Percentiles rank a stretch among this genome's conserved stretches.
These are phyloP conservation scores for Teratosphaeria zuluensis DNA, from an alignment of 2,329 filamentous ascomycete genomes.

Conservation along the genomic window DNA sequence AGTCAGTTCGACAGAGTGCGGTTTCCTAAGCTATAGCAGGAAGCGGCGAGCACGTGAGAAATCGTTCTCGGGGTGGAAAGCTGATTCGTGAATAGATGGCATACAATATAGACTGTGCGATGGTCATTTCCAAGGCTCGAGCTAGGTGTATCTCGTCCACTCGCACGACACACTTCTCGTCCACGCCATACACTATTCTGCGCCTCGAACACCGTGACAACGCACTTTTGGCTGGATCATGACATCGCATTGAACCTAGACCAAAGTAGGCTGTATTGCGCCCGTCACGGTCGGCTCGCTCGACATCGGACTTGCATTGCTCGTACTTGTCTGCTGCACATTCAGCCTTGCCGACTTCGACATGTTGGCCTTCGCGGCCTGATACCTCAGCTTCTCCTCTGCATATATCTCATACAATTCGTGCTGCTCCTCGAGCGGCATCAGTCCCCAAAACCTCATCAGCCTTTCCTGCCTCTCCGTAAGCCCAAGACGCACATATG, in stretches of 20 bases:
- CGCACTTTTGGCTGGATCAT: no score
- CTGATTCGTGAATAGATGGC: neutral
- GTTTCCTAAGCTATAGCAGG: constrained; percentile 17
- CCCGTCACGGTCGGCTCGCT: neutral
- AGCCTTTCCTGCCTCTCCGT: no score
- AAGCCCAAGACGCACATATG: no score
- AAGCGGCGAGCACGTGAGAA: neutral
- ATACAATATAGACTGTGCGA: neutral
- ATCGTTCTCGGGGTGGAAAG: neutral
- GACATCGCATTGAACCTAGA: neutral
- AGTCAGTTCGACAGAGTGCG: constrained; percentile 34
- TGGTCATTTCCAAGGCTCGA: neutral
- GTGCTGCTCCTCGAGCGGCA: no score
- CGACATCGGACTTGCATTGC: neutral
- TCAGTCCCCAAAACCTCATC: no score
- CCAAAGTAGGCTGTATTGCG: constrained; percentile 16
- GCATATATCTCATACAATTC: no score
- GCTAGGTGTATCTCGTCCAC: no score
- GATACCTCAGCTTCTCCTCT: neutral
- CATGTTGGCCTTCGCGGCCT: neutral
- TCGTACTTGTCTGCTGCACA: neutral
- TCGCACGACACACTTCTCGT: no score
- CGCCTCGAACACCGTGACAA: no score
- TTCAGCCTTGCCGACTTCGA: neutral
- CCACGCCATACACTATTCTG: no score